Percentiles rank a stretch among this genome's conserved stretches.
phyloP scores from a whole-genome alignment of 1,139 yeast species.

The Scheffersomyces illinoinensis region DNA sequence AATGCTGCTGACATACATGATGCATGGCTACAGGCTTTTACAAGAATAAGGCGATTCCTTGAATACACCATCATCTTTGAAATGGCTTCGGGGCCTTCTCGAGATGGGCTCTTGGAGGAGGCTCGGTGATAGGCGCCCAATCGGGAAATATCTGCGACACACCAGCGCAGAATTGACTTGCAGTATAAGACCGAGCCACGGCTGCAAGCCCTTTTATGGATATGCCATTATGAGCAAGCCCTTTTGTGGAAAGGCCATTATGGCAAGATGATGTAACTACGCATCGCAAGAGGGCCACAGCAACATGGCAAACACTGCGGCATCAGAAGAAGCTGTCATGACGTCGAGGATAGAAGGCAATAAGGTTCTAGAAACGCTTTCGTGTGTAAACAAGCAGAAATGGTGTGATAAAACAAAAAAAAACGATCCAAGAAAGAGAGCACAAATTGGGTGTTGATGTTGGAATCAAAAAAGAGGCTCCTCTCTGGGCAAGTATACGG shows the following conservation, averaged over 20 bases:
- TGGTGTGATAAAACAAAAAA: not conserved
- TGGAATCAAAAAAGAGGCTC: not conserved
- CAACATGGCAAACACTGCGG: too few species aligned
- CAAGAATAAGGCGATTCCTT: not conserved
- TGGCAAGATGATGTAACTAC: too few species aligned
- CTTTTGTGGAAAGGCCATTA: too few species aligned
- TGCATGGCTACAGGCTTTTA: not conserved
- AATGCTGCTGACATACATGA: not conserved
- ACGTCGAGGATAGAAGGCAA: not conserved
- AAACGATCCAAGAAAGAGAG: not conserved
- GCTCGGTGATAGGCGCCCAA: not conserved
- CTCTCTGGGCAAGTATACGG: not conserved
- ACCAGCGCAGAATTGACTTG: not conserved
- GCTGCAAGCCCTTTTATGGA: too few species aligned
- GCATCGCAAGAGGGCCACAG: too few species aligned
- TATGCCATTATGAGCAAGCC: too few species aligned
- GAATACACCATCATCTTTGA: not conserved
- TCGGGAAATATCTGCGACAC: not conserved
- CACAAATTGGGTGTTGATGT: not conserved
- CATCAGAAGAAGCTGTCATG: too few species aligned
- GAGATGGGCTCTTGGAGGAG: not conserved
- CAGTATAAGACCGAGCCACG: too few species aligned
- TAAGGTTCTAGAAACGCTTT: not conserved
- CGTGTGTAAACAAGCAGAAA: not conserved
- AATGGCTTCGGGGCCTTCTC: not conserved